Conservation (phyloP, 805 yeast species). For the Kodamaea leandrae region DNA sequence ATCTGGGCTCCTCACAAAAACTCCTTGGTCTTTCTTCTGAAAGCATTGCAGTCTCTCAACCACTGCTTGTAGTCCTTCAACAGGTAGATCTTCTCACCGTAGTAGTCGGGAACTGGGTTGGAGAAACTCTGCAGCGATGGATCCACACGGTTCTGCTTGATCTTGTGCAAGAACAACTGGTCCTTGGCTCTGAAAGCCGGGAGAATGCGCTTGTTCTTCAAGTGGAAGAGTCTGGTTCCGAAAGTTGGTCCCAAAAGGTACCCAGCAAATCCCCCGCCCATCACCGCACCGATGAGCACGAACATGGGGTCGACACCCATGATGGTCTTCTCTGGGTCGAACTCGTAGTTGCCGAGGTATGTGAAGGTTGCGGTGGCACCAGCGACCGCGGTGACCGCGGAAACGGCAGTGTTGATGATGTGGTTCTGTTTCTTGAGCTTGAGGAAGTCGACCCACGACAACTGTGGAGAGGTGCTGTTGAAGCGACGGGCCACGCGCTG, state of each 20-base stretch:
- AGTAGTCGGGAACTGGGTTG: conserved; percentile 98
- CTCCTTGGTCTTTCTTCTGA: conserved; percentile 75
- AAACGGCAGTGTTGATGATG: conserved; percentile 62
- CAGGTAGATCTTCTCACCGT: conserved; percentile 92
- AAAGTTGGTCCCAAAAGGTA: conserved; percentile 76
- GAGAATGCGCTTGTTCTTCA: conserved; percentile 48
- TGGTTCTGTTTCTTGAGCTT: conserved; percentile 73
- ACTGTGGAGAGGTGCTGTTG: conserved; percentile 20
- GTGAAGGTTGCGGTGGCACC: conserved; percentile 72
- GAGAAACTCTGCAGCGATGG: conserved; percentile 86
- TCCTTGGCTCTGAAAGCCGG: conserved; percentile 58
- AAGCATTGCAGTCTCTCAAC: conserved; percentile 93
- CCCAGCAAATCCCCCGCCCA: conserved; percentile 73
- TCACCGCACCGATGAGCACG: conserved; percentile 71
- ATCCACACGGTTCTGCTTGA: conserved; percentile 81
- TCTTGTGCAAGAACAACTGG: conserved; percentile 67
- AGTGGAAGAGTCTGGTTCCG: conserved; percentile 68
- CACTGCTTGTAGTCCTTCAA: conserved; percentile 87
- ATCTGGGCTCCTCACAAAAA: conserved; percentile 45
- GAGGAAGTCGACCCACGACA: conserved; percentile 83
- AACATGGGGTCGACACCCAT: conserved; percentile 89
- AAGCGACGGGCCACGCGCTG: conserved; percentile 16
- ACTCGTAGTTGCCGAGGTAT: conserved; percentile 73
- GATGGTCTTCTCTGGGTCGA: conserved; percentile 82
- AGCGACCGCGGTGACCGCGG: conserved; percentile 61